Percentiles rank a stretch among this genome's conserved stretches.
phyloP scores from a whole-genome alignment of 768 basidiomycete genomes.

The Trametes cubensis region DNA sequence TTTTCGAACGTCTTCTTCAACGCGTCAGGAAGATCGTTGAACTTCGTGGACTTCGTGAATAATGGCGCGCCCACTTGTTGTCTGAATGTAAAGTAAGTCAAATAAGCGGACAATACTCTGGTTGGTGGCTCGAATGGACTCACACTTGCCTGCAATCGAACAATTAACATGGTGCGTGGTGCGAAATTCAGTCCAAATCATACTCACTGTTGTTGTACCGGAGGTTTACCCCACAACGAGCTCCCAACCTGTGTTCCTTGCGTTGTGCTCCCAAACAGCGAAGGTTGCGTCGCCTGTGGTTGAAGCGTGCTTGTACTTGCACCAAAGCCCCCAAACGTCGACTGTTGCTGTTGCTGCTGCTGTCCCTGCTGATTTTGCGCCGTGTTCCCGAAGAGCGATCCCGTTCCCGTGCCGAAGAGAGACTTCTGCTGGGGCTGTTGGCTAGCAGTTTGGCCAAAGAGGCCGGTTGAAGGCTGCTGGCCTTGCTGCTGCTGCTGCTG shows the following conservation, averaged over 20 bases:
- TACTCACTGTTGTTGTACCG: conserved; percentile 29
- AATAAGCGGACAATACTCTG: background rate
- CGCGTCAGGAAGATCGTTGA: conserved; percentile 79
- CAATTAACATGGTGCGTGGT: background rate
- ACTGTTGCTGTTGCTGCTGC: conserved; percentile 33
- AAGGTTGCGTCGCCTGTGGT: conserved; percentile 18
- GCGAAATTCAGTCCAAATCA: background rate
- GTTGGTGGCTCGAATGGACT: background rate
- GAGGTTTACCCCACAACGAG: conserved; percentile 25
- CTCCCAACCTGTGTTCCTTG: conserved; percentile 7
- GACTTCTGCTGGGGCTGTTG: conserved; percentile 36
- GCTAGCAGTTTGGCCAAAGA: conserved; percentile 35
- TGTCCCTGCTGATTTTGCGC: conserved; percentile 28
- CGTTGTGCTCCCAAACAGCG: conserved; percentile 15
- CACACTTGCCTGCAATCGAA: background rate
- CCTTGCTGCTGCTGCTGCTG: conserved; percentile 30
- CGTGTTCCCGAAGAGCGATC: conserved; percentile 41
- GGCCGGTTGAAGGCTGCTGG: conserved; percentile 17
- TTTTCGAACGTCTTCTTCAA: conserved; percentile 63
- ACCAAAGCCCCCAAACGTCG: conserved; percentile 26
- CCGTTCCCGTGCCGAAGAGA: conserved; percentile 15
- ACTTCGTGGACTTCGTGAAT: conserved; percentile 66
- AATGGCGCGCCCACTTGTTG: conserved; percentile 37
- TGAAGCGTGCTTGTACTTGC: conserved; percentile 20
- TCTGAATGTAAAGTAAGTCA: conserved; percentile 4